These are phyloP conservation scores for Pichia membranifaciens DNA, from an alignment of 805 yeast species.

Conservation along the genomic window DNA sequence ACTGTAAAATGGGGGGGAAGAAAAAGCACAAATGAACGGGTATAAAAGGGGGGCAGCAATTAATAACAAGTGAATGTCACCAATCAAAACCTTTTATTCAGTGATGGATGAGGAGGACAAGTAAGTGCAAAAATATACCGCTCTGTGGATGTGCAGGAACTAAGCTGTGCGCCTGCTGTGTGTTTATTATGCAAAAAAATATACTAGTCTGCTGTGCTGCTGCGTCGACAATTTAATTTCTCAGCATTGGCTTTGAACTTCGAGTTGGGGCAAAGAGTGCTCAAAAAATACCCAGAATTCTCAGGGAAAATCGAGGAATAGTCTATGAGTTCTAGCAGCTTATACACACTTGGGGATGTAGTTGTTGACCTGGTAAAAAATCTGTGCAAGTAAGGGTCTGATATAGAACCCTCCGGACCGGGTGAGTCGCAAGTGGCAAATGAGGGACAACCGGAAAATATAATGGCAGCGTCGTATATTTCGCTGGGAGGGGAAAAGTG, in stretches of 20 bases:
- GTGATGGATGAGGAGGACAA: background rate
- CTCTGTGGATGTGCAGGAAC: background rate
- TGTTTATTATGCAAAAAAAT: constrained; percentile 1
- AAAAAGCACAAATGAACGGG: constrained; percentile 1
- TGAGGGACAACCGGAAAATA: background rate
- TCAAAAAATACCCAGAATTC: constrained; percentile 4
- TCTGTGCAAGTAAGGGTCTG: background rate
- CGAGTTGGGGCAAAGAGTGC: background rate
- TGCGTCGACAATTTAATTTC: constrained; percentile 7
- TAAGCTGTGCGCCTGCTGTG: background rate
- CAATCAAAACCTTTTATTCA: background rate
- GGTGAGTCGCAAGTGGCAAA: constrained; percentile 5
- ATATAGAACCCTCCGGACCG: background rate
- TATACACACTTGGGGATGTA: background rate
- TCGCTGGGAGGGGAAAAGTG: background rate
- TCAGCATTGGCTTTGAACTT: constrained; percentile 4
- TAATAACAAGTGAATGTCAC: constrained; percentile 6
- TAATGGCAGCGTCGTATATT: background rate
- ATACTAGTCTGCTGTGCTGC: constrained; percentile 4
- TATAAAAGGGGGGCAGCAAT: background rate
- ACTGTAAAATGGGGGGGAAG: background rate
- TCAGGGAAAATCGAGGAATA: background rate
- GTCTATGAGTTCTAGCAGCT: background rate
- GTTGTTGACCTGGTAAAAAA: background rate
- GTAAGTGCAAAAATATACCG: background rate